Conservation (phyloP, 345 rosid species). For the Boechera retrofracta region DNA sequence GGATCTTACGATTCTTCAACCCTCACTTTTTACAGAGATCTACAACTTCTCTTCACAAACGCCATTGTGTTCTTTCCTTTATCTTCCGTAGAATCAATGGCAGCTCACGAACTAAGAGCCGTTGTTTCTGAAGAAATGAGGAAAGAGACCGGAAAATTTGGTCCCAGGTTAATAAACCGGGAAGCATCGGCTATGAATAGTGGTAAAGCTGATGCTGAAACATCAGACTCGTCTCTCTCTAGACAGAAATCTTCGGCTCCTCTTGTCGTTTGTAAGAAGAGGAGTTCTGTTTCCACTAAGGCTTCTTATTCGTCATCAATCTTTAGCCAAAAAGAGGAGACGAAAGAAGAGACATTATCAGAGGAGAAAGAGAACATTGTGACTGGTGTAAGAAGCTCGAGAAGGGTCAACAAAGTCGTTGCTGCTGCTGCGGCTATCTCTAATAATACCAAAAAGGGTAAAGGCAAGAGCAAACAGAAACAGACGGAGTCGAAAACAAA, state of each 20-base stretch:
- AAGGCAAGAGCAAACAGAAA: conserved; percentile 47
- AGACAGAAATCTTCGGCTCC: conserved; percentile 54
- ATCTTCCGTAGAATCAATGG: conserved; percentile 52
- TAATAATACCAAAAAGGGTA: conserved; percentile 31
- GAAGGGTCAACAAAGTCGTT: conserved; percentile 54
- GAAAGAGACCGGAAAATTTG: conserved; percentile 43
- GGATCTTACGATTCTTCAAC: conserved; percentile 54
- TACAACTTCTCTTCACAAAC: conserved; percentile 72
- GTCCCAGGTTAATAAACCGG: conserved; percentile 29
- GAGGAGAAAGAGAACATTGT: conserved; percentile 54
- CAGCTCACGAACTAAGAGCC: conserved; percentile 60
- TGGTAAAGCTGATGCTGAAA: conserved; percentile 49
- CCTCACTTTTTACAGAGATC: conserved; percentile 61
- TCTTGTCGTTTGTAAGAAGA: conserved; percentile 62
- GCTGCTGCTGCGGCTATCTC: conserved; percentile 3
- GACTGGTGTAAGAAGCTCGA: conserved; percentile 66
- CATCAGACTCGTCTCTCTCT: conserved; percentile 55
- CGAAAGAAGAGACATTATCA: conserved; percentile 42
- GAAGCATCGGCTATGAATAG: conserved; percentile 23
- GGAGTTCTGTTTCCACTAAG: conserved; percentile 56
- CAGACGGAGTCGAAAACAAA: conserved; percentile 35
- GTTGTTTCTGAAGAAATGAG: conserved; percentile 50
- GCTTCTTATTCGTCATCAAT: conserved; percentile 53
- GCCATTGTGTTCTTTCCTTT: conserved; percentile 62
- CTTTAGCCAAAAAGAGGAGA: conserved; percentile 50